Conservation (phyloP, 345 rosid species). For the Populus pruinosa region DNA sequence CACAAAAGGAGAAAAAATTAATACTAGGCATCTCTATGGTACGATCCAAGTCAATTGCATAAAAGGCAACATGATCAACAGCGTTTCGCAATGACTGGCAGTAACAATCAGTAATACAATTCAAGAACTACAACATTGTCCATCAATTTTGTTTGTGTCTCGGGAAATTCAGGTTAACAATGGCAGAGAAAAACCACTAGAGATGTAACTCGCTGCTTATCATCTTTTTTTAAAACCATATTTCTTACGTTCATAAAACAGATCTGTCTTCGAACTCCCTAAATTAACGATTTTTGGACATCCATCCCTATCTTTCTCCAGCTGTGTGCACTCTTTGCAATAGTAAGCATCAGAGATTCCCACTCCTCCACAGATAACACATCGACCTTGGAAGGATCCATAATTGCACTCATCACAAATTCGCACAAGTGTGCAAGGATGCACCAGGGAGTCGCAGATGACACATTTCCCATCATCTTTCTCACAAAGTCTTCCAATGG, state of each 20-base stretch:
- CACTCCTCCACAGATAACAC: conserved; percentile 69
- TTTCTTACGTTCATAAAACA: conserved; percentile 62
- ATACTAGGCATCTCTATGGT: not conserved
- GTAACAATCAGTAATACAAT: not conserved
- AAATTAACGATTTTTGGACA: conserved; percentile 64
- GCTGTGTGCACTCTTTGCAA: conserved; percentile 78
- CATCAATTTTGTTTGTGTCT: not conserved
- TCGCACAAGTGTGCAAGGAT: conserved; percentile 71
- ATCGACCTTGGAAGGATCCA: conserved; percentile 71
- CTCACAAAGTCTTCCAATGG: conserved; percentile 64
- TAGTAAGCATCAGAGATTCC: conserved; percentile 74
- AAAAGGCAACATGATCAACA: not conserved
- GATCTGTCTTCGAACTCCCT: conserved; percentile 64
- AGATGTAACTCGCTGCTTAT: not conserved
- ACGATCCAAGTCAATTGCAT: not conserved
- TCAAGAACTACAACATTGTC: no score
- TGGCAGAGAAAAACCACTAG: not conserved
- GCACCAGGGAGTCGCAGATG: conserved; percentile 71
- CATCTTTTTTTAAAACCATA: conserved; percentile 58
- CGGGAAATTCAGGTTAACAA: not conserved
- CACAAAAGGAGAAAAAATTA: not conserved
- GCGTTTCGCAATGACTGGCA: not conserved
- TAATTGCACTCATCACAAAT: conserved; percentile 73
- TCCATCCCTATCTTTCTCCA: conserved; percentile 70
- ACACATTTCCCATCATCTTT: conserved; percentile 71